These are phyloP conservation scores for Mimosa pudica DNA, from an alignment of 306 rosid genomes.

Conservation along the genomic window DNA sequence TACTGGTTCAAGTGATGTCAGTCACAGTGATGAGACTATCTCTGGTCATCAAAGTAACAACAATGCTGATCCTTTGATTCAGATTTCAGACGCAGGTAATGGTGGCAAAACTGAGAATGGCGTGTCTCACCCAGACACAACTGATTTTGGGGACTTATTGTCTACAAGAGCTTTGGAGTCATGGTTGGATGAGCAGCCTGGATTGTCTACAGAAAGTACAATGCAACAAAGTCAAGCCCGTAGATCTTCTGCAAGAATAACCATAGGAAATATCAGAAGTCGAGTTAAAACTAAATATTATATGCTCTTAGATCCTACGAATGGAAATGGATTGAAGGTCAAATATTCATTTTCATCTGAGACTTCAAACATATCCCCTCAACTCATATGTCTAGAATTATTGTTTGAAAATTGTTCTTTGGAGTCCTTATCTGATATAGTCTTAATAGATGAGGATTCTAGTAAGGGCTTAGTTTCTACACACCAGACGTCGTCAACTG, in stretches of 20 bases:
- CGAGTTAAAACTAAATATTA: conserved; percentile 71
- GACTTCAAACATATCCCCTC: conserved; percentile 69
- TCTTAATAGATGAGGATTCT: conserved; percentile 65
- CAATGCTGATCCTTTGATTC: conserved; percentile 64
- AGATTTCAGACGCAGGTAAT: conserved; percentile 67
- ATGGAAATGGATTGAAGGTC: conserved; percentile 88
- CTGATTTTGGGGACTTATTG: conserved; percentile 67
- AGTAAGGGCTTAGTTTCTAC: conserved; percentile 53
- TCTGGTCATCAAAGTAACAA: conserved; percentile 50
- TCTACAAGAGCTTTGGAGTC: conserved; percentile 82
- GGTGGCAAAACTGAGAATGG: conserved; percentile 47
- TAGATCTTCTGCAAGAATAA: conserved; percentile 86
- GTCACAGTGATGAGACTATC: conserved; percentile 49
- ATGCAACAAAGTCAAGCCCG: conserved; percentile 47
- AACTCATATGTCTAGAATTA: conserved; percentile 72
- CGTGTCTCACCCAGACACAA: conserved; percentile 54
- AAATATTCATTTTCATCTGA: conserved; percentile 84
- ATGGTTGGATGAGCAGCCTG: conserved; percentile 87
- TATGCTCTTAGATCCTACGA: conserved; percentile 72
- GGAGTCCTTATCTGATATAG: conserved; percentile 68
- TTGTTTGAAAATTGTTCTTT: conserved; percentile 75
- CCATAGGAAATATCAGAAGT: conserved; percentile 67
- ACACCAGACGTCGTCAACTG: conserved; percentile 41
- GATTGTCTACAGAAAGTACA: conserved; percentile 52
- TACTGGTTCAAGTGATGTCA: conserved; percentile 57